Evolutionary conservation across 306 rosid species (phyloP), one percentile per base, ranked within the genome.

Genomic region (Trichosanthes cucumerina): DNA sequence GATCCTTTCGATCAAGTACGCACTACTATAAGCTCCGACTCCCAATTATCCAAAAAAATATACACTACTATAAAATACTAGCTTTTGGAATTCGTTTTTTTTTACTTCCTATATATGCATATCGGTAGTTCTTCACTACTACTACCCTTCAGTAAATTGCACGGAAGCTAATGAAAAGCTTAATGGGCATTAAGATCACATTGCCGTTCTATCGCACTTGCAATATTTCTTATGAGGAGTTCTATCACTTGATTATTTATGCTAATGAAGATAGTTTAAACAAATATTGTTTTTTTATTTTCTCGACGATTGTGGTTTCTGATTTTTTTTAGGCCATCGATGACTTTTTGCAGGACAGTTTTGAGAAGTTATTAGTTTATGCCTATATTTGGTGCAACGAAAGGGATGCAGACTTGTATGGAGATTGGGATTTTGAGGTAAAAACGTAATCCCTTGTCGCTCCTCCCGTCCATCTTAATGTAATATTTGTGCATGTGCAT

Each of bases 391-490:
- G 99, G 99, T 24, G 84, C 82, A 75, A 91, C 83, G 86, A 36
- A 81, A 88, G 81, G 71, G 99, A 96, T 87, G 93, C 97, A 31
- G 77, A 91, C 77, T 85, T 96, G 49, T 89, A 88, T 77, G 88
- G 90, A 43, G 91, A 88, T 5, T 92, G 99, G 99, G 89, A 92
- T 87, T 92, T 96, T 81, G 96, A 96, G 97, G 99, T 92, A 77
- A 56, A 75, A 31, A 65, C 33, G 28, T n/a, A 15, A 14, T 49
- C 56, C 58, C 38, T 85, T 65, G 58, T 69, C 47, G 16, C 43
- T 75, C 62, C 64, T 26, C 15, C 68, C 78, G 28, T 14, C 21
- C 36, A 57, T n/a, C 47, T 6, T 24, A 14, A 0, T 41, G 21
- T 41, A 10, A 19, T 7, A 33, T 62, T 41, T 69, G 36, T 69